phyloP scores from a whole-genome alignment of 2,329 filamentous ascomycete genomes.

The Curvularia hawaiiensis region DNA sequence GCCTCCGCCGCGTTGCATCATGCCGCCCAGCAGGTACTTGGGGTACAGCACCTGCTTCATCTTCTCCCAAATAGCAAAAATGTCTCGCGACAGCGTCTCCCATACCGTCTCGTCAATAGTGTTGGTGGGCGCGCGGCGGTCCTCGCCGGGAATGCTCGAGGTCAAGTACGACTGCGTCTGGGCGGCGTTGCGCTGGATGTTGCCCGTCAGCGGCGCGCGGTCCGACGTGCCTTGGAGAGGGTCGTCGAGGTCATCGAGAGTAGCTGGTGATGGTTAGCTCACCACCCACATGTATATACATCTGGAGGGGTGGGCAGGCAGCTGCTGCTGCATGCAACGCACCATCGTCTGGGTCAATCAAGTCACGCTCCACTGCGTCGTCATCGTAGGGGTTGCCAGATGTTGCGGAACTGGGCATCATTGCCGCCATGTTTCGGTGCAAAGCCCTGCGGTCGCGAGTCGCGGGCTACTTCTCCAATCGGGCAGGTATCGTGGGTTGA shows the following conservation, averaged over 20 bases:
- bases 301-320: slow-evolving; percentile 9
- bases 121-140: slow-evolving; percentile 85
- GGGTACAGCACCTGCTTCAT: slow-evolving; percentile 97
- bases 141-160: slow-evolving; percentile 88
- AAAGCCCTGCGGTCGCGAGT: slow-evolving; percentile 30
- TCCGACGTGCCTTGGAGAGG: slow-evolving; percentile 73
- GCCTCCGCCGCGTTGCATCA: slow-evolving; percentile 64
- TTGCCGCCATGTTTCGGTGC: slow-evolving; percentile 49
- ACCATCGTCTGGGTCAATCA: slow-evolving; percentile 61
- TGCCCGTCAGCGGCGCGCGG: slow-evolving; percentile 80
- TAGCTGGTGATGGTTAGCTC: slow-evolving; percentile 58
- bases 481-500: slow-evolving; percentile 33
- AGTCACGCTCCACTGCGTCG: slow-evolving; percentile 55
- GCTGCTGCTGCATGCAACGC: slow-evolving; percentile 29
- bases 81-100: slow-evolving; percentile 92
- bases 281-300: neutral
- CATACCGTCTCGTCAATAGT: slow-evolving; percentile 98
- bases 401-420: slow-evolving; percentile 51
- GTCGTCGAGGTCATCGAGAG: slow-evolving; percentile 92
- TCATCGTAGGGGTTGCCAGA: slow-evolving; percentile 52
- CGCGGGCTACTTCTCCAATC: slow-evolving; percentile 32
- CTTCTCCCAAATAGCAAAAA: slow-evolving; percentile 95
- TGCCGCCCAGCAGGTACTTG: slow-evolving; percentile 81
- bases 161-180: slow-evolving; percentile 84
- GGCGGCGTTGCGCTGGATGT: slow-evolving; percentile 64